Evolutionary conservation across 139 green algal species (phyloP).

Genomic region (Mychonastes homosphaera): DNA sequence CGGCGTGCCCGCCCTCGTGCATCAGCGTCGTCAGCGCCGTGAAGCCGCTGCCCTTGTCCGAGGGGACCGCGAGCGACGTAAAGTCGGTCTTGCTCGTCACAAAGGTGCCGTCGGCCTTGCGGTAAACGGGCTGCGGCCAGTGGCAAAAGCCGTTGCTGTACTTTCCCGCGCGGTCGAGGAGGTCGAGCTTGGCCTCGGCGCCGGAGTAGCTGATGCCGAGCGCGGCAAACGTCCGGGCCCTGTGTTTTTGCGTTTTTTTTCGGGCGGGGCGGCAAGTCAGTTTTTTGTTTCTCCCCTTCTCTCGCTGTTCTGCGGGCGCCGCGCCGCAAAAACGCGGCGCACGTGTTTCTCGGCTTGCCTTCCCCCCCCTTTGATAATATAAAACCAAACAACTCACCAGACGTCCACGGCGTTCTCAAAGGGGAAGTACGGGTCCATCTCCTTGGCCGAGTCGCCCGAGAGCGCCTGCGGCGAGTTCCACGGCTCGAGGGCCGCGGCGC

Average conservation of each 20-base stretch:
- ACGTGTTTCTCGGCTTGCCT: no score
- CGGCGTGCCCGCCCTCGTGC: slow-evolving; percentile 56
- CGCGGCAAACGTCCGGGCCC: slow-evolving; percentile 58
- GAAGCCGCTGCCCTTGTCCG: slow-evolving; percentile 44
- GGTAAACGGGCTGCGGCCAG: slow-evolving; percentile 48
- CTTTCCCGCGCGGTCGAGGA: slow-evolving; percentile 50
- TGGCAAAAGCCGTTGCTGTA: slow-evolving; percentile 80
- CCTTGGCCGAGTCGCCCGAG: slow-evolving; percentile 28
- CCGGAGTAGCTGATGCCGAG: slow-evolving; percentile 67
- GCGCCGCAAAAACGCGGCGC: no score
- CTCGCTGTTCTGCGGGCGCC: no score
- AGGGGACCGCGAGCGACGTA: slow-evolving; percentile 62
- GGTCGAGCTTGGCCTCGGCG: slow-evolving; percentile 60
- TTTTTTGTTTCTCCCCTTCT: no score
- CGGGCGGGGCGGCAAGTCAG: no score
- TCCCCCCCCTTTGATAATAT: no score
- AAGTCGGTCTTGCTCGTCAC: slow-evolving; percentile 55
- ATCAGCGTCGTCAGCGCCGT: slow-evolving; percentile 71
- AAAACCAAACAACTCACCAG: no score
- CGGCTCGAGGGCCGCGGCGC: slow-evolving; percentile 44
- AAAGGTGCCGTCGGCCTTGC: slow-evolving; percentile 45
- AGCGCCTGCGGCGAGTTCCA: slow-evolving; percentile 58
- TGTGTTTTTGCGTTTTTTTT: no score
- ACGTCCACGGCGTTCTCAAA: slow-evolving; percentile 54
- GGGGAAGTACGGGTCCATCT: slow-evolving; percentile 53